Conservation (phyloP, 1,284 basidiomycete genomes). For the Cryptococcus depauperatus region DNA sequence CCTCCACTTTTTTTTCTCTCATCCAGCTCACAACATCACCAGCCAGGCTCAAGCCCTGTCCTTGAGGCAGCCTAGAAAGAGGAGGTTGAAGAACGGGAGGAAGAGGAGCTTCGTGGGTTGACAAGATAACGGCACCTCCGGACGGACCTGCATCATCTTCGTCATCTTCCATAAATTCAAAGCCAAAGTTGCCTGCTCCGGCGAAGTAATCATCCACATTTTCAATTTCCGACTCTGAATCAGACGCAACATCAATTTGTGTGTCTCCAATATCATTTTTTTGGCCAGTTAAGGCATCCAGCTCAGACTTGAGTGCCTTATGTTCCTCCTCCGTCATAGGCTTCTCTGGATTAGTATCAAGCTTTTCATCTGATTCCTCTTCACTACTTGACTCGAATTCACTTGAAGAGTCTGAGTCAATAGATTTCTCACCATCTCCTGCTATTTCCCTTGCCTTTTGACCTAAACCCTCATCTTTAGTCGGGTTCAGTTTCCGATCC, state of each 20-base stretch:
- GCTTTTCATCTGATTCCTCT: constrained; percentile 18
- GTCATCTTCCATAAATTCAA: constrained; percentile 17
- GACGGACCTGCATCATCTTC: constrained; percentile 14
- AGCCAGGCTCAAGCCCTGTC: constrained; percentile 34
- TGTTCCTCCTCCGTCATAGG: constrained; percentile 26
- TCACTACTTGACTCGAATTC: constrained; percentile 25
- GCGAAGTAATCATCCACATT: constrained; percentile 16
- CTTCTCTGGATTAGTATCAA: constrained; percentile 3
- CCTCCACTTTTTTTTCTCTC: constrained; percentile 34
- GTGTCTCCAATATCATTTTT: constrained; percentile 5
- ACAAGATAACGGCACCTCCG: constrained; percentile 30
- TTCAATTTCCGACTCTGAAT: constrained; percentile 7
- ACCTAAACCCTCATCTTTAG: not conserved
- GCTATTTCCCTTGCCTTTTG: no score
- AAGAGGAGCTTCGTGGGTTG: constrained; percentile 43
- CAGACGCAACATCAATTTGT: constrained; percentile 5
- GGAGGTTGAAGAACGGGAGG: constrained; percentile 39
- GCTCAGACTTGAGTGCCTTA: constrained; percentile 18
- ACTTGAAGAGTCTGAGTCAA: constrained; percentile 22
- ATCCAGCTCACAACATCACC: constrained; percentile 46
- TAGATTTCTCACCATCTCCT: not conserved
- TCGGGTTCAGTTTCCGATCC: constrained; percentile 16
- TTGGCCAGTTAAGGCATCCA: constrained; percentile 17
- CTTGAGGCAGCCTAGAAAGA: constrained; percentile 33
- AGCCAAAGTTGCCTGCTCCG: constrained; percentile 4